These are phyloP conservation scores for Trypanosoma congolense DNA, from an alignment of 208 protist species.

Conservation along the genomic window DNA sequence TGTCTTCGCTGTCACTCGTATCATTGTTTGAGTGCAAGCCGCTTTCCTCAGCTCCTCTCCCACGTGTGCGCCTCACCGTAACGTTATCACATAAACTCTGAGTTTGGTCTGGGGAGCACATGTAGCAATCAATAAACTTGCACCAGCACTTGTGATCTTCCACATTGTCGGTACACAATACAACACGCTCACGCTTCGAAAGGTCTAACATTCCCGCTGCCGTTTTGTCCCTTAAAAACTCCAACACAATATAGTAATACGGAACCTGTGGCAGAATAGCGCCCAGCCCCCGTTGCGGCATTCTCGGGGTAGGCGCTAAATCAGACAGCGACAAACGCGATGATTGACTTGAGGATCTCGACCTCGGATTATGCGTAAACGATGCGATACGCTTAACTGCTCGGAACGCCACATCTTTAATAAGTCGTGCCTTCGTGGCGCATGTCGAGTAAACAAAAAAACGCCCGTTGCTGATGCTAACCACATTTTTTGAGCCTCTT, in stretches of 20 bases:
- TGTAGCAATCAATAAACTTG: constrained; percentile 66
- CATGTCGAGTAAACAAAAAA: constrained; percentile 66
- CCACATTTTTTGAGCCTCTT: constrained; percentile 63
- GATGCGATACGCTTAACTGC: constrained; percentile 73
- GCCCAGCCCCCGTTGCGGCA: constrained; percentile 3
- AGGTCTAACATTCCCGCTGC: constrained; percentile 19
- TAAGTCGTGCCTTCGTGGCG: constrained; percentile 36
- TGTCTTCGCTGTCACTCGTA: constrained; percentile 58
- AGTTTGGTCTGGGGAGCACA: constrained; percentile 26
- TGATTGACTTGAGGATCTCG: constrained; percentile 7
- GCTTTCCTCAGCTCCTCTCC: background rate
- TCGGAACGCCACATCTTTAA: constrained; percentile 65
- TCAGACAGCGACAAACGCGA: no score
- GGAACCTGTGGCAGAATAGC: constrained; percentile 3
- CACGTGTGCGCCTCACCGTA: constrained; percentile 18
- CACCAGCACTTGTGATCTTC: constrained; percentile 80
- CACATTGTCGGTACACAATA: constrained; percentile 75
- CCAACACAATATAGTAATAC: constrained; percentile 82
- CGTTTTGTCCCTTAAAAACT: constrained; percentile 67
- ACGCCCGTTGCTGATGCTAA: constrained; percentile 61
- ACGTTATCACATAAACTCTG: background rate
- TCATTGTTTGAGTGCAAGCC: constrained; percentile 35
- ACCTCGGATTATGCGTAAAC: constrained; percentile 62
- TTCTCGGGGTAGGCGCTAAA: background rate
- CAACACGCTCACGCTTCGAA: constrained; percentile 64